Evolutionary conservation across 2,329 filamentous ascomycete genomes (phyloP).

Genomic region (Cladosporium sp.): DNA sequence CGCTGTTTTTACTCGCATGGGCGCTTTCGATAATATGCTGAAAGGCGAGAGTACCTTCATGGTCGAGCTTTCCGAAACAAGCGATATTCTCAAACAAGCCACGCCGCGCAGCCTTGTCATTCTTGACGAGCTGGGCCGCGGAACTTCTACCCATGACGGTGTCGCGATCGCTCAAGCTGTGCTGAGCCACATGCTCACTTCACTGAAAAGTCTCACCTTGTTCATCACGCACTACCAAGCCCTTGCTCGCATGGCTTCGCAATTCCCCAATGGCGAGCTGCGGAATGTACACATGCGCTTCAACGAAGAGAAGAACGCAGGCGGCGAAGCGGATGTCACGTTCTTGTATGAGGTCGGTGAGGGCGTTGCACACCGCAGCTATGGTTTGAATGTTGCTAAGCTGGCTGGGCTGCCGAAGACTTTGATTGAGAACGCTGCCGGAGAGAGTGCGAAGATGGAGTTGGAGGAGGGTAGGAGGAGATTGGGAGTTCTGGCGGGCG

Average conservation of each 20-base stretch:
- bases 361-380: slow-evolving; percentile 88
- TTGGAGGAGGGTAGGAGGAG: slow-evolving; percentile 62
- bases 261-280: slow-evolving; percentile 59
- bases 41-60: slow-evolving; percentile 95
- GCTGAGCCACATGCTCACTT: slow-evolving; percentile 73
- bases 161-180: slow-evolving; percentile 94
- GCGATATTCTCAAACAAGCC: slow-evolving; percentile 83
- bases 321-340: slow-evolving; percentile 70
- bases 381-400: slow-evolving; percentile 88
- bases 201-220: slow-evolving; percentile 72
- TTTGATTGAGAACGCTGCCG: slow-evolving; percentile 73
- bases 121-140: slow-evolving; percentile 88
- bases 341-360: slow-evolving; percentile 92
- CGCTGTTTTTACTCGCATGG: slow-evolving; percentile 92
- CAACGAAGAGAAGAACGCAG: slow-evolving; percentile 49
- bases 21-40: slow-evolving; percentile 93
- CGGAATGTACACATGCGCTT: slow-evolving; percentile 96
- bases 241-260: slow-evolving; percentile 67
- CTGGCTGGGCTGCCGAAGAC: slow-evolving; percentile 74
- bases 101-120: slow-evolving; percentile 82
- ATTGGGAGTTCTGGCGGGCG: slow-evolving; percentile 40
- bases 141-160: slow-evolving; percentile 92
- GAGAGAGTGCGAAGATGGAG: slow-evolving; percentile 78
- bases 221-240: slow-evolving; percentile 99
- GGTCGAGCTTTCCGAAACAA: slow-evolving; percentile 93